Evolutionary conservation across 2,329 filamentous ascomycete genomes (phyloP).

Genomic region (Dryadomyces quercus-mongolicae): DNA sequence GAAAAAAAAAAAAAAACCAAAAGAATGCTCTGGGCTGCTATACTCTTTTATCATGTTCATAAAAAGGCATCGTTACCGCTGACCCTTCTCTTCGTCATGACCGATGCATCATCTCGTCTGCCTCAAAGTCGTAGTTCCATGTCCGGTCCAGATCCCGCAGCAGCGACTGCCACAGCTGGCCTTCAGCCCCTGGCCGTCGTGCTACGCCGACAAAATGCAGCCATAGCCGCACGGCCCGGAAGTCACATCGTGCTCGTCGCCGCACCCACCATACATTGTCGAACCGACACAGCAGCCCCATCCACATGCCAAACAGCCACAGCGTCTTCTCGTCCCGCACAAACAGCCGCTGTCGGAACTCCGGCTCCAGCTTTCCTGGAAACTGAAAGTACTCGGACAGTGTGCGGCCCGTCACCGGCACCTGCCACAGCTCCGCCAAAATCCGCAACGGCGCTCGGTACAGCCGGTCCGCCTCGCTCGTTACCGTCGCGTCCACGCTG

Average conservation of each 20-base stretch:
- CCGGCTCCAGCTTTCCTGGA: slow-evolving; percentile 10
- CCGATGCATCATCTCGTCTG: neutral
- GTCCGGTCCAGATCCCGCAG: slow-evolving; percentile 12
- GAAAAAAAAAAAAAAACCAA: neutral
- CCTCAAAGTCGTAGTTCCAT: slow-evolving; percentile 11
- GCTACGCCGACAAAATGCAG: slow-evolving; percentile 11
- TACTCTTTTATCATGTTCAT: no score
- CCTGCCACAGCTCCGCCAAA: slow-evolving; percentile 9
- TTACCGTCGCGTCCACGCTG: neutral
- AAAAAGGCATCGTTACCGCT: no score
- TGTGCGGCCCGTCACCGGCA: slow-evolving; percentile 7
- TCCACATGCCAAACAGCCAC: slow-evolving; percentile 16
- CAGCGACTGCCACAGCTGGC: slow-evolving; percentile 11
- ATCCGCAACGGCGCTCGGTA: slow-evolving; percentile 13
- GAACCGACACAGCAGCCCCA: slow-evolving; percentile 15
- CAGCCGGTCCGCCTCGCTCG: slow-evolving; percentile 7
- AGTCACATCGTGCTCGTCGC: slow-evolving; percentile 14
- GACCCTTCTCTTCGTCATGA: neutral
- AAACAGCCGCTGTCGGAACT: slow-evolving; percentile 10
- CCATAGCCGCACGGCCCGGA: slow-evolving; percentile 14
- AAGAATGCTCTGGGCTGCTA: neutral
- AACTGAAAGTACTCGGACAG: slow-evolving; percentile 14
- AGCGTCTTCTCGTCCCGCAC: slow-evolving; percentile 13
- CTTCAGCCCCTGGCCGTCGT: slow-evolving; percentile 9
- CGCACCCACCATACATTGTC: slow-evolving; percentile 12